phyloP scores from a whole-genome alignment of 2,329 filamentous ascomycete genomes.

The Pyricularia pennisetigena region DNA sequence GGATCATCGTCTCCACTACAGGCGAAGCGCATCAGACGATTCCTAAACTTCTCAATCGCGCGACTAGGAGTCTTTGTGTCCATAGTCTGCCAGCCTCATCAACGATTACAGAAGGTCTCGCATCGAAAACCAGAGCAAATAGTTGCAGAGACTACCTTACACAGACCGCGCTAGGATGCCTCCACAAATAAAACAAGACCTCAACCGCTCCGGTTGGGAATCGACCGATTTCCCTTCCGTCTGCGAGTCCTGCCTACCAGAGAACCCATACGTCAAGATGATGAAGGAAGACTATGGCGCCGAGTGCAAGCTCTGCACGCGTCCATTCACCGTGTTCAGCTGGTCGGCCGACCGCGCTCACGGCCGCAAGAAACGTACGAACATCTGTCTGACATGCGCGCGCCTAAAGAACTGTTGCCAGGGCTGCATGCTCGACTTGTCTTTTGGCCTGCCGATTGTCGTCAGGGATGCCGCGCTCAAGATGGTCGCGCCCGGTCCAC shows the following conservation, averaged over 20 bases:
- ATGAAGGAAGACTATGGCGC: slow-evolving; percentile 93
- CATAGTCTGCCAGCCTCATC: not conserved
- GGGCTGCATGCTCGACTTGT: slow-evolving; percentile 96
- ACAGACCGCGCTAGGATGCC: slow-evolving; percentile 46
- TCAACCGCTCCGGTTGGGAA: slow-evolving; percentile 95
- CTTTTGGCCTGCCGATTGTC: slow-evolving; percentile 88
- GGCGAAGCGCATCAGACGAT: not conserved
- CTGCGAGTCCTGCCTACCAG: slow-evolving; percentile 86
- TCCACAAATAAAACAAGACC: slow-evolving; percentile 89
- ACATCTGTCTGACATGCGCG: slow-evolving; percentile 92
- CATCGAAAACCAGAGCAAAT: not conserved
- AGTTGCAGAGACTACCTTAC: too few relatives aligned
- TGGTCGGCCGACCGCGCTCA: slow-evolving; percentile 89
- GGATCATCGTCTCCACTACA: not conserved
- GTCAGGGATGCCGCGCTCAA: slow-evolving; percentile 94
- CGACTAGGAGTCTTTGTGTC: not conserved
- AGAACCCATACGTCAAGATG: slow-evolving; percentile 98
- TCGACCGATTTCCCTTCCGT: slow-evolving; percentile 83
- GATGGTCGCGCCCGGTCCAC: slow-evolving; percentile 90
- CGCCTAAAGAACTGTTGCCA: slow-evolving; percentile 98
- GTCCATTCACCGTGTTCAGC: slow-evolving; percentile 89
- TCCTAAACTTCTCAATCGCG: not conserved
- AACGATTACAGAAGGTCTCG: not conserved
- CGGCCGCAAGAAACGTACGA: slow-evolving; percentile 84
- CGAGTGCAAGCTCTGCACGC: slow-evolving; percentile 80